phyloP scores from a whole-genome alignment of 2,329 filamentous ascomycete genomes.

The Parascedosporium putredinis region DNA sequence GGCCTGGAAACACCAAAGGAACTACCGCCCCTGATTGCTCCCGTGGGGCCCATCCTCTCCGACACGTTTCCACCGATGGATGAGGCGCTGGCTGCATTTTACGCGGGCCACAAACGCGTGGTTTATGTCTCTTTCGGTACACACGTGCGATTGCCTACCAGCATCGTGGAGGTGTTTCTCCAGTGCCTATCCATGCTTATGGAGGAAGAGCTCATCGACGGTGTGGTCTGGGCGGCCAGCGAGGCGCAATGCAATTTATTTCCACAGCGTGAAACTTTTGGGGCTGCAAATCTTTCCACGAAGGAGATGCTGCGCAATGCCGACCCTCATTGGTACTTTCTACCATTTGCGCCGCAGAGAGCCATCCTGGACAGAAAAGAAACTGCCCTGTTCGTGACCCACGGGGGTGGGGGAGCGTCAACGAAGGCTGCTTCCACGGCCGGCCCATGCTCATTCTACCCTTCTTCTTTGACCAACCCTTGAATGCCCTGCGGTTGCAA shows the following conservation, averaged over 20 bases:
- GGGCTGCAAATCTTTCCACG: no score
- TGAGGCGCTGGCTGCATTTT: not conserved
- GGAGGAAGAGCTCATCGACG: not conserved
- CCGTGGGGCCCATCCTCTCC: conserved; percentile 29
- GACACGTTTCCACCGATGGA: conserved; percentile 18
- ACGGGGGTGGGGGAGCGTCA: conserved; percentile 15
- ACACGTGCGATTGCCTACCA: not conserved
- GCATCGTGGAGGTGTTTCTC: not conserved
- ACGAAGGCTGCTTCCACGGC: conserved; percentile 18
- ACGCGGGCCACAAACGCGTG: not conserved
- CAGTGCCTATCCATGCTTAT: not conserved
- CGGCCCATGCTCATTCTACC: conserved; percentile 24
- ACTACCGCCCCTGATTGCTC: conserved; percentile 26
- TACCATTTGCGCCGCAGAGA: not conserved
- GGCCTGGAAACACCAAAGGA: conserved; percentile 28
- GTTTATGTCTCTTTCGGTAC: not conserved
- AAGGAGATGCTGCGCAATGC: not conserved
- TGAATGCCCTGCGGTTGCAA: conserved; percentile 13
- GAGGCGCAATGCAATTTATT: no score
- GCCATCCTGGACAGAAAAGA: not conserved
- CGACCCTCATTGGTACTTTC: not conserved
- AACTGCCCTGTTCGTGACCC: not conserved
- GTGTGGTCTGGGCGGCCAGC: not conserved
- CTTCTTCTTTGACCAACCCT: conserved; percentile 31
- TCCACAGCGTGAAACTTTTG: no score